Conservation (phyloP, 176 grass and related monocot genomes). For the Puccinellia tenuiflora region DNA sequence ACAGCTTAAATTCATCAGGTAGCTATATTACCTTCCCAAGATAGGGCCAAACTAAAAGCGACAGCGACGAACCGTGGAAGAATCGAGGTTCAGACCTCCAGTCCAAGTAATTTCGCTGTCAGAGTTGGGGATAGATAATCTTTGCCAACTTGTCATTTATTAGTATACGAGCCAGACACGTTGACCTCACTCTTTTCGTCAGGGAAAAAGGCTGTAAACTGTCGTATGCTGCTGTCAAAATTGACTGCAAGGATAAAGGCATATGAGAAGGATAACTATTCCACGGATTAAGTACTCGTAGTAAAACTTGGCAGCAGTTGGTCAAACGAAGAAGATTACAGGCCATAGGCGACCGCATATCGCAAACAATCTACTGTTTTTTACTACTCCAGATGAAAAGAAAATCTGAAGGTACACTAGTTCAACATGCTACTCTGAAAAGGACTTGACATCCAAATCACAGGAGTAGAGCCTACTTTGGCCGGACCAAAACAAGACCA, state of each 20-base stretch:
- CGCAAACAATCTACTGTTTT: no score
- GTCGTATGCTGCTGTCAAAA: not conserved
- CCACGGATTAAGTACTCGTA: no score
- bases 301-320: no score
- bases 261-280: not conserved
- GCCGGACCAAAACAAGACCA: not conserved
- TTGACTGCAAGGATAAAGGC: constrained; percentile 8
- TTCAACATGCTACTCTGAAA: no score
- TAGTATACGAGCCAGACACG: not conserved
- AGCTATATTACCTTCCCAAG: not conserved
- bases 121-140: not conserved
- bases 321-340: no score
- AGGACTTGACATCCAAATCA: no score
- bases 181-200: not conserved
- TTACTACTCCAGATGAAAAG: no score
- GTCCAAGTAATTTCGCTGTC: constrained; percentile 5
- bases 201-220: not conserved
- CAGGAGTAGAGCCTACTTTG: not conserved
- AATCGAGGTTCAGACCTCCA: not conserved
- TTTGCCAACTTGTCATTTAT: not conserved
- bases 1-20: not conserved
- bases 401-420: no score
- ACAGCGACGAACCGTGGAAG: not conserved
- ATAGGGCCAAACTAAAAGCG: not conserved
- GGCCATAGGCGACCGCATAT: no score